Evolutionary conservation across 164 flowering plant species (phyloP).

Genomic region (Vitis rotundifolia): DNA sequence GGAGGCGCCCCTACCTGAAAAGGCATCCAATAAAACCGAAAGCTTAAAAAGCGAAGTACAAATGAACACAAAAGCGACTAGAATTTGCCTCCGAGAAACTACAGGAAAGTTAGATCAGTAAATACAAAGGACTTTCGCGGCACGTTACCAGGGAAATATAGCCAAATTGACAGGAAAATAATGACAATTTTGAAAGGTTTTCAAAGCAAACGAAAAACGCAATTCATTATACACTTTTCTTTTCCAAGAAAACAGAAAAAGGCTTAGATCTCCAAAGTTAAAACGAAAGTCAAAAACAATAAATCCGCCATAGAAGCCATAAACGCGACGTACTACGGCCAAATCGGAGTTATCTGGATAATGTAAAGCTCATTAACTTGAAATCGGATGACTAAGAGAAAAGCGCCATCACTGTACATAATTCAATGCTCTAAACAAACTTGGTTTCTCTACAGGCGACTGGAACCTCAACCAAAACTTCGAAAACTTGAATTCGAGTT

Average conservation of each 20-base stretch:
- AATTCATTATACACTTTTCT: too few relatives aligned
- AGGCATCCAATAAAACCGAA: neutral
- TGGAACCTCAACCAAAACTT: neutral
- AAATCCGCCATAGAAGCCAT: neutral
- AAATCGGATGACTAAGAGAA: neutral
- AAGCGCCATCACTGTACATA: too few relatives aligned
- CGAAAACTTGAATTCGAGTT: neutral
- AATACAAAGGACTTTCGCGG: neutral
- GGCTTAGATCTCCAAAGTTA: too few relatives aligned
- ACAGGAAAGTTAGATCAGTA: neutral
- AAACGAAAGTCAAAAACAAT: neutral
- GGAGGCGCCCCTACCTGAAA: slow-evolving; percentile 64
- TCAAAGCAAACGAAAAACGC: neutral
- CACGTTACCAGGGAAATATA: neutral
- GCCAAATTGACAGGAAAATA: neutral
- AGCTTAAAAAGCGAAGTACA: neutral
- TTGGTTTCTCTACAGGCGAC: too few relatives aligned
- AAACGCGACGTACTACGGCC: too few relatives aligned
- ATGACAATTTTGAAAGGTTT: slow-evolving; percentile 1
- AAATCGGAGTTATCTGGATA: neutral
- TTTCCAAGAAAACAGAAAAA: too few relatives aligned
- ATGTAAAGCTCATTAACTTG: neutral
- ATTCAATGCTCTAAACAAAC: too few relatives aligned
- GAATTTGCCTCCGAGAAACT: too few relatives aligned
- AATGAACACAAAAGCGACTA: neutral